Evolutionary conservation across 2,329 filamentous ascomycete genomes (phyloP).

Genomic region (Fonsecaea monophora): DNA sequence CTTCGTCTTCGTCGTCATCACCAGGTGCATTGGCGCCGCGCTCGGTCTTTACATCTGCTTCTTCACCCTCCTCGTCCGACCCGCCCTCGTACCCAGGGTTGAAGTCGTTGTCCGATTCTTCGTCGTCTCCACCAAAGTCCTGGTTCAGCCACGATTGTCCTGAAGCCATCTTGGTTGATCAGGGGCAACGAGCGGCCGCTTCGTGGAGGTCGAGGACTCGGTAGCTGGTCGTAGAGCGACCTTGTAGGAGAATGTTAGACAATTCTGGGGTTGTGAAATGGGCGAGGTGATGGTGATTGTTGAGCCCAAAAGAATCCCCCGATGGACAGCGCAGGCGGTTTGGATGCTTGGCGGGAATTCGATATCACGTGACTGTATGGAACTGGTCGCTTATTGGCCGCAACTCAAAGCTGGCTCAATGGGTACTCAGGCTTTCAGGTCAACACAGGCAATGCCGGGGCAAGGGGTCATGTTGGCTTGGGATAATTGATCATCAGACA

Average conservation of each 20-base stretch:
- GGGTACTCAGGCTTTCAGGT: too few species aligned
- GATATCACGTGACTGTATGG: constrained; percentile 9
- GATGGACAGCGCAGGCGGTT: constrained; percentile 8
- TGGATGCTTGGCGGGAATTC: constrained; percentile 12
- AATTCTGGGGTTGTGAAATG: neutral
- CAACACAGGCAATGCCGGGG: too few species aligned
- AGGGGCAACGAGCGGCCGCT: neutral
- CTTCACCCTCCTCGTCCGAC: constrained; percentile 71
- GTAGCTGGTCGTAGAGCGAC: neutral
- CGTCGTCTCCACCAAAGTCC: constrained; percentile 57
- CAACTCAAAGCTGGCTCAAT: too few species aligned
- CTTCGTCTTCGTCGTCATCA: constrained; percentile 33
- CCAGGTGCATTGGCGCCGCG: constrained; percentile 32
- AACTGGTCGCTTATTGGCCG: too few species aligned
- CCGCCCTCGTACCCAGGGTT: constrained; percentile 78
- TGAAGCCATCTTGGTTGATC: constrained; percentile 41
- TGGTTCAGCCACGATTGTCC: constrained; percentile 55
- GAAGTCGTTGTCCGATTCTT: constrained; percentile 83
- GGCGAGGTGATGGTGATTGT: constrained; percentile 9
- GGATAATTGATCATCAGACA: too few species aligned
- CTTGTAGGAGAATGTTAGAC: neutral
- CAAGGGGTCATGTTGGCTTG: too few species aligned
- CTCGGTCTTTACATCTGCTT: constrained; percentile 41
- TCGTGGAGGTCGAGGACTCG: neutral
- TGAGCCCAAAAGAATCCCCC: constrained; percentile 16